Percentiles rank a stretch among this genome's conserved stretches.
These are phyloP conservation scores for Pseudogymnoascus sp. DNA, from an alignment of 2,329 filamentous ascomycete species.

Conservation along the genomic window DNA sequence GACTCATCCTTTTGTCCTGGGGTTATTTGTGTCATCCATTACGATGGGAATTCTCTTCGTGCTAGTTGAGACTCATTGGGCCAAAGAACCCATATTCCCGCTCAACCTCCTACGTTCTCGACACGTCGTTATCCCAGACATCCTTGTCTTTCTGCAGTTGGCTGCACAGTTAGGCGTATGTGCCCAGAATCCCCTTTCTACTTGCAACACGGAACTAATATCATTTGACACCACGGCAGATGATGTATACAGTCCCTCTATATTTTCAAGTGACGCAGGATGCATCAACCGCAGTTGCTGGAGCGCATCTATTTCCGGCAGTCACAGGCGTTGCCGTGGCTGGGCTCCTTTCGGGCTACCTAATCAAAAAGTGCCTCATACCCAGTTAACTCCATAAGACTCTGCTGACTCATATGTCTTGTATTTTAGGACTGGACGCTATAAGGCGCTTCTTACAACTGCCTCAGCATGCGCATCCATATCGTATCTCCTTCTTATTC, in stretches of 20 bases:
- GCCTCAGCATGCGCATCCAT: constrained; percentile 42
- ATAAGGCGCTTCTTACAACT: constrained; percentile 46
- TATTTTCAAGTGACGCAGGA: constrained; percentile 60
- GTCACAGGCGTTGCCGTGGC: constrained; percentile 60
- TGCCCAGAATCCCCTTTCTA: constrained; percentile 13
- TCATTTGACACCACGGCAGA: constrained; percentile 23
- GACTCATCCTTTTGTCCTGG: constrained; percentile 29
- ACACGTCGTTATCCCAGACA: constrained; percentile 45
- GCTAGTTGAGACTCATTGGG: constrained; percentile 34
- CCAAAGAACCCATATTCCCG: constrained; percentile 51
- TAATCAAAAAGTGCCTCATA: constrained; percentile 40
- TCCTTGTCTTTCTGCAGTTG: constrained; percentile 45
- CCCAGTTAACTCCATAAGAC: not conserved
- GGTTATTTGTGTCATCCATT: constrained; percentile 27
- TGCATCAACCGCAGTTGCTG: constrained; percentile 49
- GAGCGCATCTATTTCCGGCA: constrained; percentile 56
- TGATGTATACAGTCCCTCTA: constrained; percentile 59
- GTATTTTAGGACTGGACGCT: constrained; percentile 44
- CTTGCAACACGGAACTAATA: constrained; percentile 6
- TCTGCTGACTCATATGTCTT: not conserved
- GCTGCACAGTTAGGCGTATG: constrained; percentile 50
- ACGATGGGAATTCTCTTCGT: constrained; percentile 21
- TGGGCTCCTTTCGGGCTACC: constrained; percentile 49
- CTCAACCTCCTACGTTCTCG: constrained; percentile 44
- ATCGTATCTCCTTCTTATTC: constrained; percentile 44